Conservation (phyloP, 2,329 filamentous ascomycete genomes). For the Phoma sp. region DNA sequence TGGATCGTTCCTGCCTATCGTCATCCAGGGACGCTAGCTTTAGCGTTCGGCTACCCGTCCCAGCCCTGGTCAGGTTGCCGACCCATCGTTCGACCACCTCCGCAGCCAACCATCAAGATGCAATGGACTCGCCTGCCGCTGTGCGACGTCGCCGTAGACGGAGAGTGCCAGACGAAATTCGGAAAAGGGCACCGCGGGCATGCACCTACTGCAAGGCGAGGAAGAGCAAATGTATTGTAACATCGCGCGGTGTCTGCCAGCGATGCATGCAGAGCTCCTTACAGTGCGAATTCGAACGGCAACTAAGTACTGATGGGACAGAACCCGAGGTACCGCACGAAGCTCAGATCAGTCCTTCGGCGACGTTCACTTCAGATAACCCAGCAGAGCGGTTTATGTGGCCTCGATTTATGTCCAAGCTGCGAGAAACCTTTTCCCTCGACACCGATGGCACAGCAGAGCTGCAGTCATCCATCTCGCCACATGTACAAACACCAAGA, state of each 20-base stretch:
- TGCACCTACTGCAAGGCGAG: conserved; percentile 7
- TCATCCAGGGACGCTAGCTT: neutral
- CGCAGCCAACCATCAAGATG: neutral
- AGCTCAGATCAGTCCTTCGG: conserved; percentile 7
- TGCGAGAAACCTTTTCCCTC: conserved; percentile 4
- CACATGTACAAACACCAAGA: neutral
- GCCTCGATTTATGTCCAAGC: conserved; percentile 3
- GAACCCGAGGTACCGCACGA: neutral
- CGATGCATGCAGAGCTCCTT: conserved; percentile 2
- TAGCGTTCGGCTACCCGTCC: conserved; percentile 7
- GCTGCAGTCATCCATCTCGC: neutral
- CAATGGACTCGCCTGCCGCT: conserved; percentile 3
- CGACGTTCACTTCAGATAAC: neutral
- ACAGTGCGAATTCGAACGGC: conserved; percentile 1
- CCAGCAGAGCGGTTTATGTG: conserved; percentile 13
- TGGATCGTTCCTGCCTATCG: no score
- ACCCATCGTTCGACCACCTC: neutral
- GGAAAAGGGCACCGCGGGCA: conserved; percentile 2
- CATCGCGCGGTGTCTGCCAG: conserved; percentile 1
- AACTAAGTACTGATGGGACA: neutral
- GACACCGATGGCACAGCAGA: neutral
- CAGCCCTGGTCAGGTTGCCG: neutral
- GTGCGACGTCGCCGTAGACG: conserved; percentile 5
- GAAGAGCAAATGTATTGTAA: conserved; percentile 13
- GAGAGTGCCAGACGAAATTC: neutral